A percentile compares a stretch with the other conserved stretches of the same genome.
These are phyloP conservation scores for Silene uniflora DNA, from an alignment of 148 eudicot genomes.

Conservation along the genomic window DNA sequence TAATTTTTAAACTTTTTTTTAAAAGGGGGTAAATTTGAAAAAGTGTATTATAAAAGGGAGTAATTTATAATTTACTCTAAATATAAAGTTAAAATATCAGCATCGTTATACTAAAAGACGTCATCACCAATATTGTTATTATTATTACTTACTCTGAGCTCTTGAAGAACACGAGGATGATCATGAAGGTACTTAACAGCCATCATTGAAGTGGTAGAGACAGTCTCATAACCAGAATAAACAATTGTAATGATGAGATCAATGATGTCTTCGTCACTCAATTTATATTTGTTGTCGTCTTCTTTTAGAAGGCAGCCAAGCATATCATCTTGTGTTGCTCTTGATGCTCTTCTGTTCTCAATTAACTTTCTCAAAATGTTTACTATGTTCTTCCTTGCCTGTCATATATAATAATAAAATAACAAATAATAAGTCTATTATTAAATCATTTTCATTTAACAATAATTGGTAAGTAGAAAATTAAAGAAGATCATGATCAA, in stretches of 20 bases:
- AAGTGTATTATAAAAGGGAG: too few relatives aligned
- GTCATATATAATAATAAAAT: too few relatives aligned
- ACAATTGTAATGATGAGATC: constrained; percentile 89
- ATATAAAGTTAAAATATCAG: too few relatives aligned
- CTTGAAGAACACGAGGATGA: constrained; percentile 81
- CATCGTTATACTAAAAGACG: too few relatives aligned
- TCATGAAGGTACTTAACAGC: constrained; percentile 98
- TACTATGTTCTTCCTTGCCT: constrained; percentile 82
- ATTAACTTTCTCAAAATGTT: constrained; percentile 52
- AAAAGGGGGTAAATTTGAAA: too few relatives aligned
- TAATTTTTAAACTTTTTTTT: too few relatives aligned
- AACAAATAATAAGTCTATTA: too few relatives aligned
- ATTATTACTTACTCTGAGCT: constrained; percentile 66
- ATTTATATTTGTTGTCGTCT: constrained; percentile 55
- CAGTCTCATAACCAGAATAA: constrained; percentile 98
- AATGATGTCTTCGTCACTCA: constrained; percentile 88
- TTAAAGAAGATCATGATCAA: too few relatives aligned
- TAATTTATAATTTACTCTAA: too few relatives aligned
- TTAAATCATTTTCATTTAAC: too few relatives aligned
- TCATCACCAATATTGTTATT: too few relatives aligned
- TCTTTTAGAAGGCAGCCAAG: constrained; percentile 56
- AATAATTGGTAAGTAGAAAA: too few relatives aligned
- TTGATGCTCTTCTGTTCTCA: constrained; percentile 59
- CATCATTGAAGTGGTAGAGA: constrained; percentile 99
- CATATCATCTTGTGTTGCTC: constrained; percentile 50